These are phyloP conservation scores for Macrolepiota albuminosa DNA, from an alignment of 768 basidiomycete species.

Conservation along the genomic window DNA sequence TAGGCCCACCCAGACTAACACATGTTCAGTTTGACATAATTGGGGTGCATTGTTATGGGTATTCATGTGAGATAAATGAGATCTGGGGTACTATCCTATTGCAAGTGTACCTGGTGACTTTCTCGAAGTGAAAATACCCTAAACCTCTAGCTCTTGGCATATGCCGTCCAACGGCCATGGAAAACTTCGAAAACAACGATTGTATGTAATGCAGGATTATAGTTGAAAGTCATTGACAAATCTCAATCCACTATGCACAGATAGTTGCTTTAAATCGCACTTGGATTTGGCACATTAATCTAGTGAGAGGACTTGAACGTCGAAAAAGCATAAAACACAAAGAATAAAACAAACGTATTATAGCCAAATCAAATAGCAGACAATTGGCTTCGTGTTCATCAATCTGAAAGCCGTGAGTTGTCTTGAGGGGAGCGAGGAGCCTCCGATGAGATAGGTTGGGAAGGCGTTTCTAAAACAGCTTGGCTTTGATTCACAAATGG, in stretches of 20 bases:
- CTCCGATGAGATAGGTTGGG: neutral
- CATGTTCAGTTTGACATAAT: neutral
- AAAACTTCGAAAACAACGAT: neutral
- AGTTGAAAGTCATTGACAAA: neutral
- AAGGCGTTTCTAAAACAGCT: neutral
- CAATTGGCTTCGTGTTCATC: neutral
- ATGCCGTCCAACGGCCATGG: neutral
- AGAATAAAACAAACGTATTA: neutral
- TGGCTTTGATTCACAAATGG: neutral
- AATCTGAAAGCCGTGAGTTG: neutral
- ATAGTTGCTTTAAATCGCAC: neutral
- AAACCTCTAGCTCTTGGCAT: neutral
- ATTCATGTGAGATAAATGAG: neutral
- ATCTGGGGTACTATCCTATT: slow-evolving; percentile 1
- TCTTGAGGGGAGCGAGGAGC: neutral
- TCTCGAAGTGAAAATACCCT: neutral
- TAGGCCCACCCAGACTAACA: neutral
- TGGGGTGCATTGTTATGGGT: neutral
- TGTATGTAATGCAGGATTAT: neutral
- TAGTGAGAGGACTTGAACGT: neutral
- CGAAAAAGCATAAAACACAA: neutral
- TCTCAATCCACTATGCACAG: neutral
- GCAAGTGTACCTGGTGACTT: neutral
- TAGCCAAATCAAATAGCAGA: neutral
- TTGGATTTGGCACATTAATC: neutral